Evolutionary conservation across 164 flowering plant species (phyloP).

Genomic region (Aristolochia californica): DNA sequence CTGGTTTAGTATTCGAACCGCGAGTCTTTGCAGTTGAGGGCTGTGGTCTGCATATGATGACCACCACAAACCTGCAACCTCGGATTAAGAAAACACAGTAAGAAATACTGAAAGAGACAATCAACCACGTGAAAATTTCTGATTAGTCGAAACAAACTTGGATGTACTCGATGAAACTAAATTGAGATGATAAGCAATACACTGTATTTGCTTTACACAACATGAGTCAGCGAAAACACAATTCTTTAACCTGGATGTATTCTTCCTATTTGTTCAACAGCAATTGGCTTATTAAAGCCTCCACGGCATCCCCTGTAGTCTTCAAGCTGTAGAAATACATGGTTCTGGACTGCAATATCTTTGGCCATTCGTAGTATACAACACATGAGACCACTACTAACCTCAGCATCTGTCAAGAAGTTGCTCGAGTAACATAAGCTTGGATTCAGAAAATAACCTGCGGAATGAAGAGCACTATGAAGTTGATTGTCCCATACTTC

Average conservation of each 20-base stretch:
- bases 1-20: constrained; percentile 44
- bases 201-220: no score
- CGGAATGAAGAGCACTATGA: constrained; percentile 59
- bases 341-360: constrained; percentile 18
- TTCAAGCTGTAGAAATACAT: constrained; percentile 31
- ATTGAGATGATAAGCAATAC: no score
- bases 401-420: constrained; percentile 43
- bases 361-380: constrained; percentile 37
- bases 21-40: constrained; percentile 52
- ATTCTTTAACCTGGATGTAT: constrained; percentile 34
- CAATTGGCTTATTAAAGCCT: constrained; percentile 23
- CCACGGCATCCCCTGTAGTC: constrained; percentile 27
- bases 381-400: constrained; percentile 34
- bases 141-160: no score
- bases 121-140: no score
- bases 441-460: constrained; percentile 62
- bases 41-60: constrained; percentile 33
- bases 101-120: no score
- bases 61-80: constrained; percentile 62
- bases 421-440: constrained; percentile 32
- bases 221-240: neutral
- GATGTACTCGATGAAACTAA: no score
- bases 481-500: constrained; percentile 50
- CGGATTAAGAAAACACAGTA: no score
- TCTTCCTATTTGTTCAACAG: constrained; percentile 15